Conservation (phyloP, 768 basidiomycete genomes). For the Tylopilus sp. region DNA sequence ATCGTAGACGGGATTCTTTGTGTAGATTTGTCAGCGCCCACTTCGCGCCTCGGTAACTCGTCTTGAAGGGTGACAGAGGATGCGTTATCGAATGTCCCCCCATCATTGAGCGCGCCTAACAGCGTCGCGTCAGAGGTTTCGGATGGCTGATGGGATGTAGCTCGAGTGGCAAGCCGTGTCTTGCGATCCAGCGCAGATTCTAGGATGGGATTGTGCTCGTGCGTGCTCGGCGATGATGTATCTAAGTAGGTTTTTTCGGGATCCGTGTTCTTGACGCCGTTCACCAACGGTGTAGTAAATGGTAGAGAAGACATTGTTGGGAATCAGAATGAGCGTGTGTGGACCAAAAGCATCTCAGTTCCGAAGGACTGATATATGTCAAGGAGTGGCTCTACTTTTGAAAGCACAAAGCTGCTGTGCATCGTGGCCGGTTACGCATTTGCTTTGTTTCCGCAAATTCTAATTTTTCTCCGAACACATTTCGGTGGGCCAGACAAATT, state of each 20-base stretch:
- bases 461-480: neutral
- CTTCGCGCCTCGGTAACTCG: conserved; percentile 5
- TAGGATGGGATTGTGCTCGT: neutral
- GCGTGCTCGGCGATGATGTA: neutral
- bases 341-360: neutral
- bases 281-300: neutral
- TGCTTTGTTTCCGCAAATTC: conserved; percentile 12
- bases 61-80: conserved; percentile 15
- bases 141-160: neutral
- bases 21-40: neutral
- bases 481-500: too few relatives aligned
- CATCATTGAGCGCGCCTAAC: neutral
- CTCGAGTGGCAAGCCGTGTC: conserved; percentile 1
- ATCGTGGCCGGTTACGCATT: neutral
- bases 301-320: conserved; percentile 7
- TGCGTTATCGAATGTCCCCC: conserved; percentile 4
- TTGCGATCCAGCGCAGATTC: neutral
- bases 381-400: conserved; percentile 8
- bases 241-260: neutral
- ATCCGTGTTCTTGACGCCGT: neutral
- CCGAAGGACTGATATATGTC: neutral
- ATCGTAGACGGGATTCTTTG: conserved; percentile 15
- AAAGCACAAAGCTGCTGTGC: conserved; percentile 17
- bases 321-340: conserved; percentile 3
- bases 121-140: conserved; percentile 5